These are phyloP conservation scores for Candolleomyces aberdarensis DNA, from an alignment of 768 basidiomycete genomes.

Conservation along the genomic window DNA sequence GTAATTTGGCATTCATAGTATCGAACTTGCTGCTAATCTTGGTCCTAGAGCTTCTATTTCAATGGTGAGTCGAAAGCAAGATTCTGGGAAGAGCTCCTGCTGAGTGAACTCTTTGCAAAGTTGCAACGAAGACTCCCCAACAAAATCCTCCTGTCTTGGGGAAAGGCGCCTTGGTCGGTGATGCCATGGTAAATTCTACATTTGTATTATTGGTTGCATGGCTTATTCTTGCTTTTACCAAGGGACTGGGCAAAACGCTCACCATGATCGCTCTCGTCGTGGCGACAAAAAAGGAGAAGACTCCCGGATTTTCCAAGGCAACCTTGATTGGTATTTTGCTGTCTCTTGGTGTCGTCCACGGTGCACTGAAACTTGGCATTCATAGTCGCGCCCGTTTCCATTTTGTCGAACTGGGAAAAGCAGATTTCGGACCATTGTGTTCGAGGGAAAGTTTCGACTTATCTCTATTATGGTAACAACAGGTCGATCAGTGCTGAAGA, in stretches of 20 bases:
- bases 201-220: neutral
- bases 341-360: neutral
- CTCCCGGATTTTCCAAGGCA: slow-evolving; percentile 52
- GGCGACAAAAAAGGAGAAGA: slow-evolving; percentile 67
- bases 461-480: slow-evolving; percentile 71
- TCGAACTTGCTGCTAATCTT: neutral
- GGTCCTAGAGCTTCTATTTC: slow-evolving; percentile 56
- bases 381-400: slow-evolving; percentile 76
- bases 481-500: slow-evolving; percentile 57
- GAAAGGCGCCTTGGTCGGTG: slow-evolving; percentile 83
- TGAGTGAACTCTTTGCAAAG: slow-evolving; percentile 25
- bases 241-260: slow-evolving; percentile 77
- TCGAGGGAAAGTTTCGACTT: slow-evolving; percentile 47
- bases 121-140: slow-evolving; percentile 83
- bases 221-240: neutral
- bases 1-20: slow-evolving; percentile 29
- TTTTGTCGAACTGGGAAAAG: slow-evolving; percentile 87
- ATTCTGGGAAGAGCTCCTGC: neutral
- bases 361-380: neutral
- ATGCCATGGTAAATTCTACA: slow-evolving; percentile 67
- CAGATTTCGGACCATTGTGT: slow-evolving; percentile 74
- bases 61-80: slow-evolving; percentile 46
- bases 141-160: slow-evolving; percentile 61
- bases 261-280: slow-evolving; percentile 82
- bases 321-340: slow-evolving; percentile 71